Evolutionary conservation across 352 stramenopile genomes (phyloP).

Genomic region (Phytophthora fragariaefolia): DNA sequence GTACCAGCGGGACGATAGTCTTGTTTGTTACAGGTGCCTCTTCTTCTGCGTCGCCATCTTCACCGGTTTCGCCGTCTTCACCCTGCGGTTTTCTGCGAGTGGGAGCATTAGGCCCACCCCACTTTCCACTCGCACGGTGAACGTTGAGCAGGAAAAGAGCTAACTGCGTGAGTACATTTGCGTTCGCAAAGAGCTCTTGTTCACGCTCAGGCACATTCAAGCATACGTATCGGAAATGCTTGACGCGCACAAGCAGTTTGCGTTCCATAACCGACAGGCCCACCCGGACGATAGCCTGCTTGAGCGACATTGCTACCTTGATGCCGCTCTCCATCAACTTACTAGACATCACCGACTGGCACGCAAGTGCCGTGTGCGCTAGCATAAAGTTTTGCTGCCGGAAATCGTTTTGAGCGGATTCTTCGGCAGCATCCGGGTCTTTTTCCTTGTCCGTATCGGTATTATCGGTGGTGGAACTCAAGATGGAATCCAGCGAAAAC

Average conservation of each 20-base stretch:
- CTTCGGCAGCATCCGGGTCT: conserved; percentile 24
- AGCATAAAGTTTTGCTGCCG: conserved; percentile 86
- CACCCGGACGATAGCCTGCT: conserved; percentile 94
- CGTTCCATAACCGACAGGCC: conserved; percentile 96
- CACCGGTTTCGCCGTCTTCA: conserved; percentile 39
- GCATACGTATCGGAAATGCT: conserved; percentile 98
- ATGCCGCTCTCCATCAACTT: conserved; percentile 93
- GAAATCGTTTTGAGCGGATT: conserved; percentile 57
- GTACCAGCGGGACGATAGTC: conserved; percentile 76
- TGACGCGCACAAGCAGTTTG: conserved; percentile 94
- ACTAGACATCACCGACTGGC: conserved; percentile 69
- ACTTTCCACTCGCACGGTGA: conserved; percentile 95
- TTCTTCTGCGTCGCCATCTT: conserved; percentile 44
- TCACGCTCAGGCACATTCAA: conserved; percentile 87
- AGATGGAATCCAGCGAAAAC: conserved; percentile 41
- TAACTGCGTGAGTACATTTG: conserved; percentile 93
- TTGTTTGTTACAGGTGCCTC: conserved; percentile 44
- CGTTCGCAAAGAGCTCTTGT: conserved; percentile 93
- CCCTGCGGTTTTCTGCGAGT: conserved; percentile 31
- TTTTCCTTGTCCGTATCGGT: conserved; percentile 33
- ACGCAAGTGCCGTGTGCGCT: conserved; percentile 73
- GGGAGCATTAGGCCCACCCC: conserved; percentile 58
- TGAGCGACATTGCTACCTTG: conserved; percentile 95
- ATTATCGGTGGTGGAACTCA: conserved; percentile 14
- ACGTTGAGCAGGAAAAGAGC: conserved; percentile 96